Base-by-base conservation (phyloP, 1,284 basidiomycete species). In the Peniophora sp. region DNA sequence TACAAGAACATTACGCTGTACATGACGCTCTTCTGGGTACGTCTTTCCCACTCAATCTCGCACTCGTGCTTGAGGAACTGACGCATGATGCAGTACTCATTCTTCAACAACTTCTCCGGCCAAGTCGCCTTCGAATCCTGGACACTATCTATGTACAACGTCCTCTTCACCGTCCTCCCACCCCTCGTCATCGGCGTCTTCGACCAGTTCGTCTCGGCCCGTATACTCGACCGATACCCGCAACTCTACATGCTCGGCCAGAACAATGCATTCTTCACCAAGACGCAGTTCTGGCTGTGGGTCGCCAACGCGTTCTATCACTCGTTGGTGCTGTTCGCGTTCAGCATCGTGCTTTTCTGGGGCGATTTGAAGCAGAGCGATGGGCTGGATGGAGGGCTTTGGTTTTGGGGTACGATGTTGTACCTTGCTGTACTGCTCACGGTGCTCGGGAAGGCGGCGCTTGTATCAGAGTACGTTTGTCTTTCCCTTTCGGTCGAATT, bases 61-160 rank as follows among this genome's bases (percentile, higher is more conserved):
- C 37, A 42, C 41, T 12, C 14, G n/a, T n/a, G n/a, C n/a, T n/a
- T 10, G 42, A 32, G 27, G 8, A 46, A 14, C 14, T 55, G 20
- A 39, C 43, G 22, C 15, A 3, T 47, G 27, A 18, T 35, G 24
- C 55, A 95, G 96, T 99, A 86, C 68, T 97, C 97, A 39, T 95
- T 97, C 76, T 88, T 94, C 77, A 97, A 97, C 75, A 96, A 94
- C 63, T 99, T 98, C 70, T 98, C 95, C 2, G 97, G 96, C 18
- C 96, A 99, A 68, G 95, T 98, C 57, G 88, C 93, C 47, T 97
- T 95, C 66, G 97, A 99, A 71, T 97, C 93, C 18, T 99, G 97
- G 97, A 97, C 96, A 3, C 81, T 99, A 62, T 96, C 92, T 0
- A 75, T 92, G 59, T 94, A 93, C 72, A 95, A 95, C 63, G 91